These are phyloP conservation scores for Biscutella laevigata DNA, from an alignment of 441 rosid genomes.

Conservation along the genomic window DNA sequence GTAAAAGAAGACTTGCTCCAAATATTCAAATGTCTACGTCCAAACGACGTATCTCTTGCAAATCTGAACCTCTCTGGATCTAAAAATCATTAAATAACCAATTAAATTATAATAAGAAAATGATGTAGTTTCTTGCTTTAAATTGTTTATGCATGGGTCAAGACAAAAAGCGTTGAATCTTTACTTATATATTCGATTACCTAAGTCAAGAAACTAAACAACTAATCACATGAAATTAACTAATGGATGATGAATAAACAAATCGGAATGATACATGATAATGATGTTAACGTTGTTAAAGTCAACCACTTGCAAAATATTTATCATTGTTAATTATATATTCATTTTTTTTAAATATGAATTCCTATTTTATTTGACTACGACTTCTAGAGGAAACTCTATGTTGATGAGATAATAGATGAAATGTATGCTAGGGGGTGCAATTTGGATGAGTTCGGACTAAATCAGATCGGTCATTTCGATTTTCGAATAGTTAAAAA, in stretches of 20 bases:
- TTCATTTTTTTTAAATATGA: not conserved
- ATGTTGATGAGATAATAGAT: not conserved
- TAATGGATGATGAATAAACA: not conserved
- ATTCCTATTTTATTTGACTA: constrained; percentile 4
- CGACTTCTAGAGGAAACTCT: not conserved
- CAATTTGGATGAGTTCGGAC: no score
- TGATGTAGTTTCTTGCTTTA: not conserved
- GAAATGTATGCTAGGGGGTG: not conserved
- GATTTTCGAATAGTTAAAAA: no score
- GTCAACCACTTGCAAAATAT: constrained; percentile 8
- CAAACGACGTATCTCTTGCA: constrained; percentile 90
- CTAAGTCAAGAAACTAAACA: not conserved
- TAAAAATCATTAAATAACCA: constrained; percentile 26
- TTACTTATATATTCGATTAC: not conserved
- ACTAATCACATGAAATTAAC: not conserved
- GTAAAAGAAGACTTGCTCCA: constrained; percentile 62
- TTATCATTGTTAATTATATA: not conserved
- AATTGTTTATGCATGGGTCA: constrained; percentile 19
- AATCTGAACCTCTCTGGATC: constrained; percentile 96
- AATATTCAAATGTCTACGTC: constrained; percentile 60
- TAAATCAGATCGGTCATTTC: no score
- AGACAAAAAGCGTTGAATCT: not conserved
- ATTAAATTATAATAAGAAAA: not conserved
- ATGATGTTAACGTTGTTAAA: constrained; percentile 10
- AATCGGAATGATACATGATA: not conserved